Percentiles rank a stretch among this genome's conserved stretches.
These are phyloP conservation scores for Ramaria sp. DNA, from an alignment of 768 basidiomycete species.

Conservation along the genomic window DNA sequence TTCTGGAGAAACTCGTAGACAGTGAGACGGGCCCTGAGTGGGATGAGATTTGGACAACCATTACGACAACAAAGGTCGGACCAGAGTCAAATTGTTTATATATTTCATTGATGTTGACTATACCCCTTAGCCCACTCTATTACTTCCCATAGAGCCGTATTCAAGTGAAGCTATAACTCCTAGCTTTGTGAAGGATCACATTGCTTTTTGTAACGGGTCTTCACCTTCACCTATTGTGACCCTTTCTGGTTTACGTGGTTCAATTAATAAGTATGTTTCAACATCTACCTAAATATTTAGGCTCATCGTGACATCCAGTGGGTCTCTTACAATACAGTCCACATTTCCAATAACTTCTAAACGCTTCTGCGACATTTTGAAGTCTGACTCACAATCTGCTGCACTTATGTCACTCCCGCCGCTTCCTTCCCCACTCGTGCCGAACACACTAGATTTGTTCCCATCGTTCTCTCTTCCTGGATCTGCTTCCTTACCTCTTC, in stretches of 20 bases:
- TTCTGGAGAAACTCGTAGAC: conserved; percentile 58
- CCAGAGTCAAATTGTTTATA: background rate
- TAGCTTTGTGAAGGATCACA: conserved; percentile 77
- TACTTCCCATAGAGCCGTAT: conserved; percentile 60
- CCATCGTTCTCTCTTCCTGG: conserved; percentile 37
- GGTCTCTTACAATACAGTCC: conserved; percentile 32
- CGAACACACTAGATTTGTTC: conserved; percentile 28
- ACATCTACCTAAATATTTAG: background rate
- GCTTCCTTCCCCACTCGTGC: conserved; percentile 27
- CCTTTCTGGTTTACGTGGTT: conserved; percentile 75
- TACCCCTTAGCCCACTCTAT: conserved; percentile 54
- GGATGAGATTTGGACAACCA: conserved; percentile 54
- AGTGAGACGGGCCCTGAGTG: conserved; percentile 46
- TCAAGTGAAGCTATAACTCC: conserved; percentile 48
- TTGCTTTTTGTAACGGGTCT: conserved; percentile 50
- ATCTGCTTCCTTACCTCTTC: conserved; percentile 26
- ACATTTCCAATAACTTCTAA: conserved; percentile 30
- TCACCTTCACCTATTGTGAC: conserved; percentile 53
- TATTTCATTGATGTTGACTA: background rate
- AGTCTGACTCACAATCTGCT: conserved; percentile 24
- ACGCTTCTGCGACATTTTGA: conserved; percentile 28
- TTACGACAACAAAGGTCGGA: conserved; percentile 59
- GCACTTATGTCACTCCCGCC: conserved; percentile 40
- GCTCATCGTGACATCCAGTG: conserved; percentile 17
- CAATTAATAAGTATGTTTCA: conserved; percentile 32